Evolutionary conservation across 2,329 filamentous ascomycete genomes (phyloP).

Genomic region (Capronia americana): DNA sequence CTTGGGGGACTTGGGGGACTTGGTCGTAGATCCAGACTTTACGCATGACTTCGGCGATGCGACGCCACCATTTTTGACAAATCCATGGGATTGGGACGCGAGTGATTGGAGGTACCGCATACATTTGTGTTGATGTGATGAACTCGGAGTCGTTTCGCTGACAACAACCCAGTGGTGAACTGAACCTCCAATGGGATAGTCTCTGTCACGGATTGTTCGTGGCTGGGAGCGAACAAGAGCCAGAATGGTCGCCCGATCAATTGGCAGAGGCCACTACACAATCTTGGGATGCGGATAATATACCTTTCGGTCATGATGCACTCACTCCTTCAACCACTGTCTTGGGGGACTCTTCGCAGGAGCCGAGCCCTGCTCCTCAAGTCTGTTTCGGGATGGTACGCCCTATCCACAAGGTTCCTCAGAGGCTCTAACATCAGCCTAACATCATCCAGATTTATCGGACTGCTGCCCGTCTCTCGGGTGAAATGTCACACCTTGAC

Average conservation of each 20-base stretch:
- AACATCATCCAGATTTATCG: constrained; percentile 7
- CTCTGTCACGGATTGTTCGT: background rate
- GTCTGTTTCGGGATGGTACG: constrained; percentile 6
- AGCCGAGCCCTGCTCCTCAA: background rate
- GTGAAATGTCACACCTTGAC: background rate
- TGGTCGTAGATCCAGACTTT: background rate
- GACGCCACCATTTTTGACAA: background rate
- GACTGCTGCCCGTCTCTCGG: constrained; percentile 2
- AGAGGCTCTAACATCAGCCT: background rate
- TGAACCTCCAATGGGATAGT: background rate
- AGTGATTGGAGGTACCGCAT: background rate
- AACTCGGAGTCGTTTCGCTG: background rate
- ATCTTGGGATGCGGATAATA: background rate
- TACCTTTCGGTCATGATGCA: background rate
- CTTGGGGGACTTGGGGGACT: background rate
- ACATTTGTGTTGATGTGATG: background rate
- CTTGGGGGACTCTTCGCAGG: background rate
- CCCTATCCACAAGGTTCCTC: background rate
- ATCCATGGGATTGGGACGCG: background rate
- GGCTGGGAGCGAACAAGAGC: background rate
- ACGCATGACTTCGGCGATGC: background rate
- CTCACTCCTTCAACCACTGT: background rate
- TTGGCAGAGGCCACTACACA: background rate
- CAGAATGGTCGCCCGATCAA: background rate
- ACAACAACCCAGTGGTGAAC: background rate